Base-by-base conservation (phyloP, 495 filamentous ascomycete genomes). In the Hypoxylon crocopeplum region DNA sequence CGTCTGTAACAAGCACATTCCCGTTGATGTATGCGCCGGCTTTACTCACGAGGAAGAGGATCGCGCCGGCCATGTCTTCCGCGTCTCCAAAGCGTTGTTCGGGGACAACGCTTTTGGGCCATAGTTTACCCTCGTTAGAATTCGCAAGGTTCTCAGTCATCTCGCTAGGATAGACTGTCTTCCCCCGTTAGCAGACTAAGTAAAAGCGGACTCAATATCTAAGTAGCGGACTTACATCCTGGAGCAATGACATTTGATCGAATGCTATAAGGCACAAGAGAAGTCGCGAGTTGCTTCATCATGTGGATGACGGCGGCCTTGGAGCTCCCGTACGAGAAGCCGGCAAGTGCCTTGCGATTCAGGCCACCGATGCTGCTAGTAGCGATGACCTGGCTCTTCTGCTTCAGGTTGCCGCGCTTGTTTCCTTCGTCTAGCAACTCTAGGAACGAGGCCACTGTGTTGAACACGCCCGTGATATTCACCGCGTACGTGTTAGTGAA, bases 341-440 rank as follows among this genome's bases (percentile, higher is more conserved):
- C 77, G 11, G 74, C 75, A 0, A 75, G 62, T 8, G 73, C 70
- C 4, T 59, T 34, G 7, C 84, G 71, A 46, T 68, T 77, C 48
- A 73, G 85, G 0, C 70, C 82, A 0, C 77, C 82, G 56, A 85
- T 79, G 19, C 78, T 82, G 41, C 70, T 73, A 0, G 78, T 83
- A 0, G 79, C 75, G 33, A 86, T 75, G 3, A 88, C 71, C 66
- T 86, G 85, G 24, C 80, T 80, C 29, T 72, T 74, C 40, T 79
- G 79, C 11, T 72, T 51, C 11, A 78, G 56, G 47, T 79, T 72
- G 3, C 57, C 59, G 29, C 72, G 66, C 64, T 78, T 76, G 69
- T 87, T 87, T 5, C 81, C 83, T 8, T 75, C 77, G 15, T 84
- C 81, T 0, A 87, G 78, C 7, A 87, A 68, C 0, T 76, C 72